A percentile compares a stretch with the other conserved stretches of the same genome.
These are phyloP conservation scores for Capronia epimyces DNA, from an alignment of 2,329 filamentous ascomycete species.

Conservation along the genomic window DNA sequence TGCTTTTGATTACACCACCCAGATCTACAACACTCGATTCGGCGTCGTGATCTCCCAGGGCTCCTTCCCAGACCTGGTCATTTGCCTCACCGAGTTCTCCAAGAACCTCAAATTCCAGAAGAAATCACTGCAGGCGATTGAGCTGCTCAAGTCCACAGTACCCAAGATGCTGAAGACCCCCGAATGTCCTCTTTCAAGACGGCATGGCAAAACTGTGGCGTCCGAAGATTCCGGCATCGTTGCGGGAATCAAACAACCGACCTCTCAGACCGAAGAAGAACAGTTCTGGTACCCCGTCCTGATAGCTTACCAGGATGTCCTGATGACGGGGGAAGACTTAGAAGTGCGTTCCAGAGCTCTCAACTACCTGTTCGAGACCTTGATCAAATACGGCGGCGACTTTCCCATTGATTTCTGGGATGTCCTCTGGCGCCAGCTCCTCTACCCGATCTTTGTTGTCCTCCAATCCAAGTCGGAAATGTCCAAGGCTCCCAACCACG, in stretches of 20 bases:
- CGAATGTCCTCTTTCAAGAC: constrained; percentile 81
- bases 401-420: constrained; percentile 98
- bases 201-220: constrained; percentile 47
- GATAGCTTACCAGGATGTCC: constrained; percentile 95
- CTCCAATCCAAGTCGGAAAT: constrained; percentile 94
- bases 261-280: constrained; percentile 84
- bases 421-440: constrained; percentile 89
- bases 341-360: constrained; percentile 85
- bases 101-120: constrained; percentile 99
- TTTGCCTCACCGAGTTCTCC: constrained; percentile 95
- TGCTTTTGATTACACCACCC: constrained; percentile 92
- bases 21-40: constrained; percentile 92
- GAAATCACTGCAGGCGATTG: constrained; percentile 93
- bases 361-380: constrained; percentile 92
- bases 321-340: constrained; percentile 98
- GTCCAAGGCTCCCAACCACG: constrained; percentile 89
- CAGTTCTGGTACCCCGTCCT: constrained; percentile 98
- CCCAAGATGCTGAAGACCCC: constrained; percentile 92
- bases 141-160: constrained; percentile 87
- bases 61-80: constrained; percentile 91
- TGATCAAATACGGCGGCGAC: constrained; percentile 82
- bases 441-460: constrained; percentile 98
- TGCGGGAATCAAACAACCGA: constrained; percentile 57
- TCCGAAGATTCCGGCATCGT: constrained; percentile 42
- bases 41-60: constrained; percentile 94